These are phyloP conservation scores for Uronychia setigera DNA, from an alignment of 73 alveolate species.

Conservation along the genomic window DNA sequence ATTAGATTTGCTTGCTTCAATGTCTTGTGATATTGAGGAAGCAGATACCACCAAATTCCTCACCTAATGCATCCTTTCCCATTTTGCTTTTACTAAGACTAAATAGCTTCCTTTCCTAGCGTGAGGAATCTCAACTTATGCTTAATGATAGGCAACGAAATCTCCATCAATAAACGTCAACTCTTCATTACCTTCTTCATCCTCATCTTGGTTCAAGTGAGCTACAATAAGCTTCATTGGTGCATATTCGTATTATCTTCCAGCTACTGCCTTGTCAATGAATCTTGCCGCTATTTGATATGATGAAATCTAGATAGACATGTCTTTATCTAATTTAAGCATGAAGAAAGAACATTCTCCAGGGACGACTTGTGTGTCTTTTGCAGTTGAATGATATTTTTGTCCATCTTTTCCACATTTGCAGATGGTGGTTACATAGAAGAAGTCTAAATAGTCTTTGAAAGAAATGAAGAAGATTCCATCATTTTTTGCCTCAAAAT, in stretches of 20 bases:
- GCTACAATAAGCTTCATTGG: slow-evolving; percentile 36
- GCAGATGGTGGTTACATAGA: slow-evolving; percentile 73
- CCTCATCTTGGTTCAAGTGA: slow-evolving; percentile 1
- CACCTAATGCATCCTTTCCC: slow-evolving; percentile 10
- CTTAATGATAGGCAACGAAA: slow-evolving; percentile 7
- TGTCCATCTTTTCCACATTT: slow-evolving; percentile 52
- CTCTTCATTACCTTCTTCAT: not conserved
- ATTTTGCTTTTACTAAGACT: slow-evolving; percentile 3
- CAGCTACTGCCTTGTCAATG: not conserved
- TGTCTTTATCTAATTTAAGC: not conserved
- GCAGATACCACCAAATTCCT: slow-evolving; percentile 13
- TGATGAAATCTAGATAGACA: not conserved
- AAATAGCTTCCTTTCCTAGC: slow-evolving; percentile 13
- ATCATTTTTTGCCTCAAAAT: slow-evolving; percentile 65
- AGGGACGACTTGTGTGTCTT: not conserved
- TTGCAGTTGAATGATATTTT: not conserved
- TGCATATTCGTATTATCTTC: slow-evolving; percentile 16
- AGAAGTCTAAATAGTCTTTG: slow-evolving; percentile 71
- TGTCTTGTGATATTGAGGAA: not conserved
- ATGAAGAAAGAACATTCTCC: not conserved
- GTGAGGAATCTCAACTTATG: slow-evolving; percentile 12
- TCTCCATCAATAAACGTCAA: slow-evolving; percentile 31
- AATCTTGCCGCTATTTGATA: slow-evolving; percentile 25
- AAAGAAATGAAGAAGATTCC: slow-evolving; percentile 82
- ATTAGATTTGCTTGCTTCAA: not conserved